These are phyloP conservation scores for Cyclotella kingstonii DNA, from an alignment of 108 stramenopile genomes.

Conservation along the genomic window DNA sequence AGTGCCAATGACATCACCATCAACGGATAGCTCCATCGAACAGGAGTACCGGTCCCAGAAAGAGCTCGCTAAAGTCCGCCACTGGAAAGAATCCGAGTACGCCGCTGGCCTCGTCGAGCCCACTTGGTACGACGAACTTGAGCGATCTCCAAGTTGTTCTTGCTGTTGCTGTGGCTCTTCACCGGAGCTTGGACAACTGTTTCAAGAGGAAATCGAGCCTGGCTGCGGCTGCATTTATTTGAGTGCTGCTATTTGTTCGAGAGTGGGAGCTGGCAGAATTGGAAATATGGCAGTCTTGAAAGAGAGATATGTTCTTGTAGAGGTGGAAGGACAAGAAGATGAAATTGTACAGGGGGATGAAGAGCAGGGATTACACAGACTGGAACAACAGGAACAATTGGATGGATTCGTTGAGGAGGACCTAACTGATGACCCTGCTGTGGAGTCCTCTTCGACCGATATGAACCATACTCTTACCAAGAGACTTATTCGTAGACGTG, in stretches of 20 bases:
- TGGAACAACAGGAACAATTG: slow-evolving; percentile 27
- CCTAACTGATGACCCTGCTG: background rate
- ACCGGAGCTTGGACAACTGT: slow-evolving; percentile 15
- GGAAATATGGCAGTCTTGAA: slow-evolving; percentile 88
- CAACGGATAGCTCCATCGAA: slow-evolving; percentile 33
- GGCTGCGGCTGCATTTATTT: slow-evolving; percentile 65
- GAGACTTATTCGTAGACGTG: slow-evolving; percentile 31
- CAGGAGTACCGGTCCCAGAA: slow-evolving; percentile 45
- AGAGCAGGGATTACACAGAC: background rate
- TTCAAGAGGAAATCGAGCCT: slow-evolving; percentile 55
- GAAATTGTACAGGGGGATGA: slow-evolving; percentile 36
- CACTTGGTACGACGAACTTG: slow-evolving; percentile 70
- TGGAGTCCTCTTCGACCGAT: too few relatives aligned
- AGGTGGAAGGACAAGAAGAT: slow-evolving; percentile 57
- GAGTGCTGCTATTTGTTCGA: slow-evolving; percentile 63
- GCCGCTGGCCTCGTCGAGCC: slow-evolving; percentile 76
- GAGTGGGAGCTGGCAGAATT: slow-evolving; percentile 71
- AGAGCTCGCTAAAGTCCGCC: slow-evolving; percentile 36
- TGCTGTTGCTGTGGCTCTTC: slow-evolving; percentile 24
- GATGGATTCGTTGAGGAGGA: slow-evolving; percentile 47
- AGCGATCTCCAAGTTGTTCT: slow-evolving; percentile 12
- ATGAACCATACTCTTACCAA: slow-evolving; percentile 10
- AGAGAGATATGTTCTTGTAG: slow-evolving; percentile 64
- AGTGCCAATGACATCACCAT: too few relatives aligned
- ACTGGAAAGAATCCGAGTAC: slow-evolving; percentile 74